Conservation (phyloP, 1,139 yeast genomes). For the Nakaseomyces bracarensis region DNA sequence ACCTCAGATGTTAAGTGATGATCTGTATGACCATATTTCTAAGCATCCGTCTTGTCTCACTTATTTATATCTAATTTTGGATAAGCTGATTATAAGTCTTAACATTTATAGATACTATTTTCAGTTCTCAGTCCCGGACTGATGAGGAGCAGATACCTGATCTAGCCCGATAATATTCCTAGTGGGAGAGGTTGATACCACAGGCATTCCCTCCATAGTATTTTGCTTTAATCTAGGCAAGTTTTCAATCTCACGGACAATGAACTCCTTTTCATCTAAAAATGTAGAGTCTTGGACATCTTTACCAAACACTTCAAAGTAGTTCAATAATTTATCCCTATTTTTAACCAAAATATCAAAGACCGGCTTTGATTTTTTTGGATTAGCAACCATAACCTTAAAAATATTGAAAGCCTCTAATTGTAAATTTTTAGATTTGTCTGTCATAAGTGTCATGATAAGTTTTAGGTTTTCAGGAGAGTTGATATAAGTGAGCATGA, state of each 20-base stretch:
- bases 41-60: too few relatives aligned
- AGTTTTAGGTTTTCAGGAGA: slow-evolving; percentile 75
- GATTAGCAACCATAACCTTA: slow-evolving; percentile 90
- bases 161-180: background rate
- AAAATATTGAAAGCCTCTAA: slow-evolving; percentile 88
- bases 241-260: slow-evolving; percentile 63
- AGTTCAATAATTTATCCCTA: slow-evolving; percentile 62
- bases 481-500: slow-evolving; percentile 71
- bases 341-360: slow-evolving; percentile 77
- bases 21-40: too few relatives aligned
- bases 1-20: too few relatives aligned
- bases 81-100: too few relatives aligned
- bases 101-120: too few relatives aligned
- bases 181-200: background rate
- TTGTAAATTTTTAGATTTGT: slow-evolving; percentile 81
- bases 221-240: slow-evolving; percentile 43
- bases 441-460: slow-evolving; percentile 78
- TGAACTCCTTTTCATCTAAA: slow-evolving; percentile 73
- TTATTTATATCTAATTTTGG: too few relatives aligned
- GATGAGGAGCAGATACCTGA: background rate
- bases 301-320: slow-evolving; percentile 58
- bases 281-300: slow-evolving; percentile 57
- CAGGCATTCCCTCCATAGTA: background rate
- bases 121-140: background rate
- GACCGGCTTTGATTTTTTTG: slow-evolving; percentile 73